Percentiles rank a stretch among this genome's conserved stretches.
phyloP scores from a whole-genome alignment of 179 eudicot genomes.

The Pouteria campechiana region DNA sequence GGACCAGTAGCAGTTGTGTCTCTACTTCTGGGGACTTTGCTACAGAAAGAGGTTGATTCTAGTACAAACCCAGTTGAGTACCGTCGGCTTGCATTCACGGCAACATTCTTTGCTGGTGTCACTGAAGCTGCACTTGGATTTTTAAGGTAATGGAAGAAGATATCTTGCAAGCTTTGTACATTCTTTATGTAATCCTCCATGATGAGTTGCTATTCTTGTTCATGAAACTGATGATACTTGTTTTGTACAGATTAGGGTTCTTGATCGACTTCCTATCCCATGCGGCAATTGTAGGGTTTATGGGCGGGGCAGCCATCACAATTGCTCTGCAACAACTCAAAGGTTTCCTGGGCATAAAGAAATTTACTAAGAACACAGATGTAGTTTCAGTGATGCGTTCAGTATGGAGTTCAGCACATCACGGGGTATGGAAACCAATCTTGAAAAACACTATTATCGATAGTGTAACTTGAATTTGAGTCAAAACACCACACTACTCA shows the following conservation, averaged over 20 bases:
- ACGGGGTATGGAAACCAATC: constrained; percentile 44
- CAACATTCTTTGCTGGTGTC: constrained; percentile 73
- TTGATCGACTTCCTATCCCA: constrained; percentile 75
- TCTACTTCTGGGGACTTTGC: constrained; percentile 47
- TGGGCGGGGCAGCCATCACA: constrained; percentile 87
- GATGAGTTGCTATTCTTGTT: neutral
- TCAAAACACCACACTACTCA: too few species aligned
- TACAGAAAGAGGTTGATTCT: constrained; percentile 53
- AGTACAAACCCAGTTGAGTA: constrained; percentile 31
- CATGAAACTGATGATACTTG: neutral
- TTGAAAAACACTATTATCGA: too few species aligned
- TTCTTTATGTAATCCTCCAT: neutral
- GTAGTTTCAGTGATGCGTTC: constrained; percentile 57
- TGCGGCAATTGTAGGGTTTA: constrained; percentile 78
- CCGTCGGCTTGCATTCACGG: constrained; percentile 62
- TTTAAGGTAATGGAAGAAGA: constrained; percentile 30
- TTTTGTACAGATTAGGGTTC: constrained; percentile 52
- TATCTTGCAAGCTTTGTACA: neutral
- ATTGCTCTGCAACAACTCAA: constrained; percentile 75
- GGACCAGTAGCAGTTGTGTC: constrained; percentile 91
- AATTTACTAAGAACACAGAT: constrained; percentile 68
- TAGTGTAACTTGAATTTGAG: too few species aligned
- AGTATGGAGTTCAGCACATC: constrained; percentile 37
- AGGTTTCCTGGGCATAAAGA: constrained; percentile 60
- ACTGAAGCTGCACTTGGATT: constrained; percentile 70